phyloP scores from a whole-genome alignment of 495 filamentous ascomycete genomes.

The Zalerion maritima region DNA sequence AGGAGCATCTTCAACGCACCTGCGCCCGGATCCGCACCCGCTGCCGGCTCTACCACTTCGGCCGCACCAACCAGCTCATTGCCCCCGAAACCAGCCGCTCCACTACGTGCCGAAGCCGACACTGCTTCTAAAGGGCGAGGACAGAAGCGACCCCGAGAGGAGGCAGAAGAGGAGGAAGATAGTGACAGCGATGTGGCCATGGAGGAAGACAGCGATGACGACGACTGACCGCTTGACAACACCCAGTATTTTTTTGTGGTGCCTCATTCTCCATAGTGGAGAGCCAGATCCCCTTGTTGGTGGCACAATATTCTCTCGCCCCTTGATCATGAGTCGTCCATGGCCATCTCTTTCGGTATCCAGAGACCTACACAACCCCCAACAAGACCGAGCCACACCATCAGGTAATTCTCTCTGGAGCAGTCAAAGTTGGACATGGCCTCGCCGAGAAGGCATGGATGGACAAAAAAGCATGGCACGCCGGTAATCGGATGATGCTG shows the following conservation, averaged over 20 bases:
- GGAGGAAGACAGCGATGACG: constrained; percentile 54
- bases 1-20: constrained; percentile 69
- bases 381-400: constrained; percentile 67
- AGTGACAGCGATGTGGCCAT: constrained; percentile 55
- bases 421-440: constrained; percentile 47
- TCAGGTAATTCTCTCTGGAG: constrained; percentile 51
- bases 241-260: constrained; percentile 1
- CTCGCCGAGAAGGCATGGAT: constrained; percentile 75
- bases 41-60: constrained; percentile 26
- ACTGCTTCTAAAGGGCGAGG: constrained; percentile 29
- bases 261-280: too few relatives aligned
- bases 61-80: constrained; percentile 23
- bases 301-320: too few relatives aligned
- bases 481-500: constrained; percentile 70
- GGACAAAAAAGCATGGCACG: constrained; percentile 63
- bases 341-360: constrained; percentile 45
- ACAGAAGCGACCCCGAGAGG: constrained; percentile 56
- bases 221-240: constrained; percentile 13
- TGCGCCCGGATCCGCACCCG: constrained; percentile 30
- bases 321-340: constrained; percentile 6
- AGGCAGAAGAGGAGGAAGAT: constrained; percentile 42
- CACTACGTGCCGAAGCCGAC: constrained; percentile 28
- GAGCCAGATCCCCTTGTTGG: too few relatives aligned
- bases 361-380: constrained; percentile 58
- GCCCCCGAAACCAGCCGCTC: constrained; percentile 23